Evolutionary conservation across 257 asterid genomes (phyloP).

Genomic region (Plantago elongata): DNA sequence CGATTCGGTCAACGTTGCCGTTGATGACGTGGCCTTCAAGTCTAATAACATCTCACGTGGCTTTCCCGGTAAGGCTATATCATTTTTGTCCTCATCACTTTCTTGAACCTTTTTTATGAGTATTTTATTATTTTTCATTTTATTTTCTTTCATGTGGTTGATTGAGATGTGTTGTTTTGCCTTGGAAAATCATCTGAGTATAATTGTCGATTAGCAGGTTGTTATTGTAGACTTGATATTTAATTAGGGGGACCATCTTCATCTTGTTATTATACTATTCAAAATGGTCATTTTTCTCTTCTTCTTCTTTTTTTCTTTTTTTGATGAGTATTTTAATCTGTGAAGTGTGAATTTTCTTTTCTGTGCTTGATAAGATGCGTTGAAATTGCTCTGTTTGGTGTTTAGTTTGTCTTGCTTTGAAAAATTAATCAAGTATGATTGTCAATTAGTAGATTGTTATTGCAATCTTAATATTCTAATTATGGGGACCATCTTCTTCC

Average conservation of each 20-base stretch:
- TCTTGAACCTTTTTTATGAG: not conserved
- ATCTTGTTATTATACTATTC: no score
- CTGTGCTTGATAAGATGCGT: no score
- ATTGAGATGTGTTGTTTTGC: not conserved
- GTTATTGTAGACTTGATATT: not conserved
- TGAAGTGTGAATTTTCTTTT: no score
- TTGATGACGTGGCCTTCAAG: conserved; percentile 30
- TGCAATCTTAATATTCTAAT: not conserved
- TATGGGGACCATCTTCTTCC: conserved; percentile 8
- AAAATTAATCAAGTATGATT: not conserved
- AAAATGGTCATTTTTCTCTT: no score
- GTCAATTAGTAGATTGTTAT: not conserved
- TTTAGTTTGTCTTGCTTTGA: not conserved
- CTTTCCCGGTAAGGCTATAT: conserved; percentile 15
- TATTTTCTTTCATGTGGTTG: no score
- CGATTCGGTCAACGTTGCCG: conserved; percentile 26
- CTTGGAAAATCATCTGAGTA: not conserved
- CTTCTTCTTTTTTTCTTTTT: no score
- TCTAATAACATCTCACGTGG: conserved; percentile 26
- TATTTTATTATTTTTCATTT: not conserved
- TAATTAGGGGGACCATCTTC: conserved; percentile 13
- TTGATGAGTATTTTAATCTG: no score
- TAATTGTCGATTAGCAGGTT: not conserved
- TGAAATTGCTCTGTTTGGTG: not conserved
- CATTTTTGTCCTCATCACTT: not conserved